Base-by-base conservation (phyloP, 805 yeast species). In the Saturnispora serradocipensis region DNA sequence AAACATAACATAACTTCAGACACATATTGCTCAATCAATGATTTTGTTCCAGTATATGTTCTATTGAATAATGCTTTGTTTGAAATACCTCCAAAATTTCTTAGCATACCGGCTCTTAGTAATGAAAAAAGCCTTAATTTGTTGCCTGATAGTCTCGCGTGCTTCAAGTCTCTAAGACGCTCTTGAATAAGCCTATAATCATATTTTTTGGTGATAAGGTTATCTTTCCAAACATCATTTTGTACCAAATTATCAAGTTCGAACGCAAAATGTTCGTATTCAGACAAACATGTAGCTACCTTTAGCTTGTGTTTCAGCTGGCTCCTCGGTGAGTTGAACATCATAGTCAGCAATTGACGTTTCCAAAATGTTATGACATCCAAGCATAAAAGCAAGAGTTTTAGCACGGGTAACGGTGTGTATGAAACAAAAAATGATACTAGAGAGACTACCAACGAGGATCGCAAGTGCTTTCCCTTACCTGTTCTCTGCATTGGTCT, bases 31-130 rank as follows among this genome's bases (percentile, higher is more conserved):
- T 93, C 97, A 49, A 93, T 91, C 55, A 89, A 72, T 49, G 80
- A 69, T 69, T 93, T 93, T 1, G 98, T 93, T 1, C 99, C 99
- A 54, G 86, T 73, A 59, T 87, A 85, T 0, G 96, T 79, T 52
- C 88, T 81, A 50, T 84, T 84, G 71, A 86, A 91, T 44, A 93
- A 70, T 50, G 82, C 77, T 56, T 84, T 81, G 57, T 84, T 86
- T 1, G 95, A 78, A 4, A 93, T 88, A 0, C 96, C 95, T 6
- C 96, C 98, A 70, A 91, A 86, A 63, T 93, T 93, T 40, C 99
- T 70, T 35, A 93, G 70, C 61, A 89, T 76, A 0, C 97, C 96
- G 0, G 95, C 84, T 40, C 96, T 70, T 45, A 91, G 74, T 38
- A 84, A 69, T 20, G 85, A 81, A 68, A 85, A 75, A 18, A 89